A percentile compares a stretch with the other conserved stretches of the same genome.
These are phyloP conservation scores for Sporopachydermia quercuum DNA, from an alignment of 805 yeast genomes.

Conservation along the genomic window DNA sequence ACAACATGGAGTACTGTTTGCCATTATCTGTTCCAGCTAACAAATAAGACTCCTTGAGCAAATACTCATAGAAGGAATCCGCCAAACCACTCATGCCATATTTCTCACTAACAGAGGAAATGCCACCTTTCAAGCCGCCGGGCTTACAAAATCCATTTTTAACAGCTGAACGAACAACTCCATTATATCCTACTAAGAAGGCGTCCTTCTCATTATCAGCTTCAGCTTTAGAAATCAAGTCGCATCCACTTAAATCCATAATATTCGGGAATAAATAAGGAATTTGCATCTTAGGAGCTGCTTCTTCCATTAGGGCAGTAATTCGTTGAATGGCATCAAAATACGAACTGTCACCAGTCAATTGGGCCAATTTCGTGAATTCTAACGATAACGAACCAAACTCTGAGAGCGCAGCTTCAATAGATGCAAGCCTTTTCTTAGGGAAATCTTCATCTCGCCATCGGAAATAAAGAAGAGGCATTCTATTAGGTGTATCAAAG, in stretches of 20 bases:
- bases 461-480: constrained; percentile 32
- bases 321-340: constrained; percentile 34
- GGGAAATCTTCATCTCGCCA: constrained; percentile 24
- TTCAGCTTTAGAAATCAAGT: constrained; percentile 6
- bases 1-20: constrained; percentile 21
- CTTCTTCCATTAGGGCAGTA: constrained; percentile 23
- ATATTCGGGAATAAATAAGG: constrained; percentile 29
- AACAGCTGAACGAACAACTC: not conserved
- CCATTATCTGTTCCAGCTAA: constrained; percentile 23
- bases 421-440: constrained; percentile 9
- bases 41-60: constrained; percentile 32
- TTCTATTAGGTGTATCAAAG: constrained; percentile 42
- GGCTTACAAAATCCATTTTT: not conserved
- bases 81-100: constrained; percentile 27
- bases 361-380: constrained; percentile 34
- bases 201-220: not conserved
- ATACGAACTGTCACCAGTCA: constrained; percentile 33
- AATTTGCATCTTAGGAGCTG: constrained; percentile 18
- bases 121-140: not conserved
- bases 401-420: constrained; percentile 24
- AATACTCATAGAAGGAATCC: constrained; percentile 34
- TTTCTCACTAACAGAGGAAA: constrained; percentile 4
- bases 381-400: constrained; percentile 37
- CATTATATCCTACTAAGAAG: not conserved
- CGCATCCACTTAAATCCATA: constrained; percentile 39